Base-by-base conservation (phyloP, 148 eudicot species). In the Rheum nobile region DNA sequence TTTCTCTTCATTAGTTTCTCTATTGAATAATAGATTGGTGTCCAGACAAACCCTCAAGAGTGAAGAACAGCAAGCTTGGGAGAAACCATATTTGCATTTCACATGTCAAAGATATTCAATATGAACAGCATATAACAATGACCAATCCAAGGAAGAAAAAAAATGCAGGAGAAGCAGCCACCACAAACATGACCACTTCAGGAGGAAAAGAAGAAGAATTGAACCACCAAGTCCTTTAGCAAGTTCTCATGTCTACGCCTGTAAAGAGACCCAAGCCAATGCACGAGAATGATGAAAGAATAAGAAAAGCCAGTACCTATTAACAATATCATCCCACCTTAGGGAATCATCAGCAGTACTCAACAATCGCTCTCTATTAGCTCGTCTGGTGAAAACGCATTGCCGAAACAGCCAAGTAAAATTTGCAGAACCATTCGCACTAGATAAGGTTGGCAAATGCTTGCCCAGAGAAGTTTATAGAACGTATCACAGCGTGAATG, bases 271-370 rank as follows among this genome's bases (percentile, higher is more conserved):
- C 19, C 70, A 65, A 34, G 16, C 39, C 70, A 65, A 63, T 63
- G 69, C 39, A 65, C 39, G 32, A 65, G 39, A 65, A 65, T 31
- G 70, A 34, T 65, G 28, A 65, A 65, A 32, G 70, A 65, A 65
- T 65, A 19, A 65, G 32, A 65, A 32, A 29, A 65, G 0, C 11
- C n/a, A 34, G 10, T 65, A 65, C 21, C 70, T 65, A 65, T 65
- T 31, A 29, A 65, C 70, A 65, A 34, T 34, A 65, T 65, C 41
- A 65, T 14, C 39, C 70, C 70, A 28, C 26, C 34, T 2, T 57
- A 26, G 38, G 39, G 21, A 34, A 65, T 32, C 70, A 34, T 32
- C 41, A 65, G 41, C 70, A 65, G 67, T 21, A 6, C 1, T n/a
- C 57, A 21, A 4, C 8, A 19, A n/a, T 35, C 8, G 26, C 10